A percentile compares a stretch with the other conserved stretches of the same genome.
Conservation (phyloP, 1,284 basidiomycete genomes). For the Ganoderma leucocontextum region DNA sequence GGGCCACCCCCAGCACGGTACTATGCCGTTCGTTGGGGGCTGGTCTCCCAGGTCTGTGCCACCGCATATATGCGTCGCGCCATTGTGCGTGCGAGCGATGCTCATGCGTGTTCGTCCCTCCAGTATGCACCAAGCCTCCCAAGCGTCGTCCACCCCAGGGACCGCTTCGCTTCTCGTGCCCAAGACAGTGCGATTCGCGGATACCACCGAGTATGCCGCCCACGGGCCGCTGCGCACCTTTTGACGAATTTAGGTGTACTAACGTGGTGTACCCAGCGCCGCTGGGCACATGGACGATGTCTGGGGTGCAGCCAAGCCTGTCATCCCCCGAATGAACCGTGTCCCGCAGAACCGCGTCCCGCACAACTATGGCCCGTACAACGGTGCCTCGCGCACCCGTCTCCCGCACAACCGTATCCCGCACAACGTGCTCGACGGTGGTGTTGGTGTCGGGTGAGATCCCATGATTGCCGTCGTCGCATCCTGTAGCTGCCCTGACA, state of each 20-base stretch:
- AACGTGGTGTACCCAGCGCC: no score
- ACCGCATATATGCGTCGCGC: no score
- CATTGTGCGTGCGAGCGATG: background rate
- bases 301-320: no score
- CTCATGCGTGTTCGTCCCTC: background rate
- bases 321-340: no score
- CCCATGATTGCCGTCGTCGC: background rate
- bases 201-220: no score
- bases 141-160: background rate
- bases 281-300: no score
- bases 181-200: background rate
- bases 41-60: no score
- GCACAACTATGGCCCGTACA: background rate
- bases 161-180: background rate
- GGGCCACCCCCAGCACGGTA: no score
- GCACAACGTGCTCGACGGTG: conserved; percentile 1
- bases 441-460: conserved; percentile 3
- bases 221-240: no score
- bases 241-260: no score
- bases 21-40: no score
- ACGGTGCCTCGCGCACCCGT: background rate
- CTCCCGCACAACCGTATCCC: background rate
- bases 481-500: background rate
- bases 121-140: background rate
- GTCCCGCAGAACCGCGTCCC: background rate